phyloP scores from a whole-genome alignment of 768 basidiomycete genomes.

The Fomitopsis pulvina region DNA sequence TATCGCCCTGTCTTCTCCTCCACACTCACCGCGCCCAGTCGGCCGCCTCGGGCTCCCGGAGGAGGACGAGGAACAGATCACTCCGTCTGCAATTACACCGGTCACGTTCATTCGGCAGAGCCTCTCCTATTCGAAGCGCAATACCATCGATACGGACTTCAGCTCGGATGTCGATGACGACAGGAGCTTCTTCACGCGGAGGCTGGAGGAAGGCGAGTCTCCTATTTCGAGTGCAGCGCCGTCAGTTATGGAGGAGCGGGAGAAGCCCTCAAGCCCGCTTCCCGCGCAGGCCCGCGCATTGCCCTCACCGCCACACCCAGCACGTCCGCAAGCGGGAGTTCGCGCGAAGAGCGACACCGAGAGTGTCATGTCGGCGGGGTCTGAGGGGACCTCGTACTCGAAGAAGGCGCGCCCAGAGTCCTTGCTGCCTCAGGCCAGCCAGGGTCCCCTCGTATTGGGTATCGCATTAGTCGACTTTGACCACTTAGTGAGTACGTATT shows the following conservation, averaged over 20 bases:
- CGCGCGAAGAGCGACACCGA: conserved; percentile 38
- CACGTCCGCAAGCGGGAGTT: conserved; percentile 24
- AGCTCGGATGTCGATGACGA: conserved; percentile 39
- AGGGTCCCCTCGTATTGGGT: conserved; percentile 68
- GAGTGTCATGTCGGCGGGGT: conserved; percentile 57
- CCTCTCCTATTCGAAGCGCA: conserved; percentile 15
- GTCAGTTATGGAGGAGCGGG: conserved; percentile 35
- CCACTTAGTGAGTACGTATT: conserved; percentile 60
- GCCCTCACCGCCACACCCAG: conserved; percentile 5
- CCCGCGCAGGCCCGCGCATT: neutral
- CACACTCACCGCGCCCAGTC: conserved; percentile 39
- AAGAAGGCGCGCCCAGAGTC: conserved; percentile 77
- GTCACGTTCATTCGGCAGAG: conserved; percentile 17
- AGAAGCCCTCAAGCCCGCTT: conserved; percentile 16
- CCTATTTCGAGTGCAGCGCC: conserved; percentile 47
- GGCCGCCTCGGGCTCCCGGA: conserved; percentile 12
- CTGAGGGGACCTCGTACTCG: conserved; percentile 46
- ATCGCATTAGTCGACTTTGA: conserved; percentile 95
- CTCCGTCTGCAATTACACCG: conserved; percentile 16
- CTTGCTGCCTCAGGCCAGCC: conserved; percentile 53
- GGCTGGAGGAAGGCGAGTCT: conserved; percentile 34
- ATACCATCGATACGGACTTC: conserved; percentile 41
- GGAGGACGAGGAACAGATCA: conserved; percentile 5
- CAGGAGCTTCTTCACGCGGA: conserved; percentile 41
- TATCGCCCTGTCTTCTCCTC: conserved; percentile 64